A percentile compares a stretch with the other conserved stretches of the same genome.
phyloP scores from a whole-genome alignment of 106 monocot species.

The Allium cepa region DNA sequence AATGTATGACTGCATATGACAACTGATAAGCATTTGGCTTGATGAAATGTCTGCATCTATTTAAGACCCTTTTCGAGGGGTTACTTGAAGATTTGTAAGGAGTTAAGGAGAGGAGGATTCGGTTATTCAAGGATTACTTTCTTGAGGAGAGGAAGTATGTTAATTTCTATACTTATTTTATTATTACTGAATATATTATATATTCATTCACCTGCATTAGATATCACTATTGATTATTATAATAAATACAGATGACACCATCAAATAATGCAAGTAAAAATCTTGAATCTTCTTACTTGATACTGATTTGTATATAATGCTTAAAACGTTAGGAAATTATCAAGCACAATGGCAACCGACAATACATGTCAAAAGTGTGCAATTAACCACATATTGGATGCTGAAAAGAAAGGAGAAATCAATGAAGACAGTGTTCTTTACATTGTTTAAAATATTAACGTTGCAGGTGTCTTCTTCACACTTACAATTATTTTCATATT shows the following conservation, averaged over 20 bases:
- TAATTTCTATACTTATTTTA: not conserved
- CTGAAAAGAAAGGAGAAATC: slow-evolving; percentile 70
- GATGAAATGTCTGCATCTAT: no score
- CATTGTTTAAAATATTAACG: slow-evolving; percentile 79
- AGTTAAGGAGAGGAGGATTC: slow-evolving; percentile 42
- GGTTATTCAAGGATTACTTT: slow-evolving; percentile 66
- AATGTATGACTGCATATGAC: no score
- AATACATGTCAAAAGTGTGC: slow-evolving; percentile 47
- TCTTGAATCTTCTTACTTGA: no score
- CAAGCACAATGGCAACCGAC: slow-evolving; percentile 29
- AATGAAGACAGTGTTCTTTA: slow-evolving; percentile 72
- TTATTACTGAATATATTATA: no score
- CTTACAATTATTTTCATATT: no score
- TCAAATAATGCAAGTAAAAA: no score
- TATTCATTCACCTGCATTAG: no score
- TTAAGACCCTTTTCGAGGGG: slow-evolving; percentile 55
- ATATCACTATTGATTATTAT: no score
- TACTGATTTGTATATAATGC: no score
- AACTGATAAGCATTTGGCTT: no score
- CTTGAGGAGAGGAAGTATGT: slow-evolving; percentile 65
- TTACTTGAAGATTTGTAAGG: slow-evolving; percentile 55
- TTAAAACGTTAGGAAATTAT: slow-evolving; percentile 19
- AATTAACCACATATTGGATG: slow-evolving; percentile 65
- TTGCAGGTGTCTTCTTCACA: slow-evolving; percentile 41
- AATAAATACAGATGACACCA: no score